Evolutionary conservation across 768 basidiomycete genomes (phyloP).

Genomic region (Tulasnella sp.): DNA sequence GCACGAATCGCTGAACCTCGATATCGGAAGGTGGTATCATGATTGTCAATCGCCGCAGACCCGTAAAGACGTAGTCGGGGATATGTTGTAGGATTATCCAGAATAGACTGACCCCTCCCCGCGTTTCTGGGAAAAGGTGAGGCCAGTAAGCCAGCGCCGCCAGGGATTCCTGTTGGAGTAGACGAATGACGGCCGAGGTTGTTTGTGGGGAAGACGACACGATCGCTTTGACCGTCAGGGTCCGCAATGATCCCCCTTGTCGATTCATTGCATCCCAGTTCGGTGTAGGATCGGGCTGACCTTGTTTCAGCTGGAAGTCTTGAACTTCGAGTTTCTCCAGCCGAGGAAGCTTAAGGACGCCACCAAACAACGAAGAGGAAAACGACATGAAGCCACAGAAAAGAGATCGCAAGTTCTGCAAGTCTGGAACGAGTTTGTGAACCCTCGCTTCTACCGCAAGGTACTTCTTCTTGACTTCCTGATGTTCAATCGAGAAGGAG

Average conservation of each 20-base stretch:
- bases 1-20: not conserved
- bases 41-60: not conserved
- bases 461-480: no score
- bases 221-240: not conserved
- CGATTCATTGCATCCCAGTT: not conserved
- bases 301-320: not conserved
- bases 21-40: not conserved
- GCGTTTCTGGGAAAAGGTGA: not conserved
- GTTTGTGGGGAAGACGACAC: not conserved
- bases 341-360: not conserved
- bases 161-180: not conserved
- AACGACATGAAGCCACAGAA: not conserved
- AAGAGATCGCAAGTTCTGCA: not conserved
- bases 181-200: not conserved
- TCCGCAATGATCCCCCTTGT: not conserved
- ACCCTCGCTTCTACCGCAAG: not conserved
- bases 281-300: not conserved
- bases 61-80: not conserved
- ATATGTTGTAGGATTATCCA: not conserved
- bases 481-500: not conserved
- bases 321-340: not conserved
- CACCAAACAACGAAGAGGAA: not conserved
- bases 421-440: not conserved
- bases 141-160: not conserved
- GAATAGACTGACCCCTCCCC: not conserved